Percentiles rank a stretch among this genome's conserved stretches.
phyloP scores from a whole-genome alignment of 2,329 filamentous ascomycete genomes.

The Ophiostoma sp. region DNA sequence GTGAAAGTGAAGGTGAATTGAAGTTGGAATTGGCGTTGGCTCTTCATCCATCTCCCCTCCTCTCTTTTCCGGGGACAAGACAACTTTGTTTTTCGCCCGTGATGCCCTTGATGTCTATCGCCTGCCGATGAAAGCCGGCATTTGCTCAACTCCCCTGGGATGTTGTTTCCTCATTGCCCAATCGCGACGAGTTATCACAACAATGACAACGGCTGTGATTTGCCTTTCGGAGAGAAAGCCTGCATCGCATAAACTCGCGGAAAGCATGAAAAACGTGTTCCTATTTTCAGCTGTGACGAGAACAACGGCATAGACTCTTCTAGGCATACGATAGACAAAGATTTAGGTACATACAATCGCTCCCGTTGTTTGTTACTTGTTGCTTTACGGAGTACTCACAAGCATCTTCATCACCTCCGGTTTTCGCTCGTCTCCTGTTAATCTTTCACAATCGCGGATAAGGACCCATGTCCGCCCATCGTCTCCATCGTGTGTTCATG shows the following conservation, averaged over 20 bases:
- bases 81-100: not conserved
- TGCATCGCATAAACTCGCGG: not conserved
- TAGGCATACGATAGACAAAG: not conserved
- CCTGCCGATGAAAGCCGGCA: not conserved
- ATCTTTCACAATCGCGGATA: not conserved
- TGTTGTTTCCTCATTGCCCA: not conserved
- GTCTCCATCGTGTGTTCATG: not conserved
- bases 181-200: no score
- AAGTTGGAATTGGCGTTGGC: not conserved
- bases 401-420: constrained; percentile 16
- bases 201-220: no score
- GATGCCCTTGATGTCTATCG: not conserved
- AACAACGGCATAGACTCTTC: not conserved
- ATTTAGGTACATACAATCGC: not conserved
- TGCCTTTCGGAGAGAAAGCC: not conserved
- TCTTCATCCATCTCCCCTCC: not conserved
- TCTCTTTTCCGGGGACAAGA: not conserved
- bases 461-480: not conserved
- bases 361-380: not conserved
- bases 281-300: constrained; percentile 13
- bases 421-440: not conserved
- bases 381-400: not conserved
- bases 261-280: not conserved
- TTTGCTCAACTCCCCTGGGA: not conserved
- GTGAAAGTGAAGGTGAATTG: not conserved